These are phyloP conservation scores for Populus simonii DNA, from an alignment of 345 rosid species.

Conservation along the genomic window DNA sequence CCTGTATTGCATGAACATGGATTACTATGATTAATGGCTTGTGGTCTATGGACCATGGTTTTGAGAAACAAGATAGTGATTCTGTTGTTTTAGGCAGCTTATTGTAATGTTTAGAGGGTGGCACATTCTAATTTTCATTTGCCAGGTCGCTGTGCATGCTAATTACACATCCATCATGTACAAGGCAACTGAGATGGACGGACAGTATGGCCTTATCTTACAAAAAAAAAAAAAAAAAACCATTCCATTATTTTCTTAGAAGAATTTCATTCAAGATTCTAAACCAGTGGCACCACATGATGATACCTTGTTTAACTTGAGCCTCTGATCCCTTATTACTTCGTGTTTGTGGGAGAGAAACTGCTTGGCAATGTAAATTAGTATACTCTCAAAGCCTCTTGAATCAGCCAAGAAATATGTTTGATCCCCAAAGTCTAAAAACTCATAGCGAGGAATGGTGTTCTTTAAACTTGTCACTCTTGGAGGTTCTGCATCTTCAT, in stretches of 20 bases:
- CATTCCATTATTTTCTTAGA: background rate
- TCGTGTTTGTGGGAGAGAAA: constrained; percentile 2
- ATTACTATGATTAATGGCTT: too few species aligned
- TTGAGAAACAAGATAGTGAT: too few species aligned
- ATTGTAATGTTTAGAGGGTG: too few species aligned
- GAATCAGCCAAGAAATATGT: constrained; percentile 20
- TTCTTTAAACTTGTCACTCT: constrained; percentile 25
- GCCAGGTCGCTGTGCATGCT: too few species aligned
- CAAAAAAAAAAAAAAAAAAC: background rate
- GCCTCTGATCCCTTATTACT: constrained; percentile 12
- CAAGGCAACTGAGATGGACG: too few species aligned
- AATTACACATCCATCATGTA: too few species aligned
- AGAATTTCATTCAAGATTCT: background rate
- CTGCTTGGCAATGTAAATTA: constrained; percentile 20
- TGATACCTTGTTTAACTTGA: constrained; percentile 26
- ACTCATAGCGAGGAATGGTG: constrained; percentile 16
- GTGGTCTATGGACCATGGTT: too few species aligned
- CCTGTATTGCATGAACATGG: constrained; percentile 2
- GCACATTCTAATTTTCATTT: too few species aligned
- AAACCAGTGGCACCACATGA: background rate
- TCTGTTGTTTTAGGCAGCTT: too few species aligned
- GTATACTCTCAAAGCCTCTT: constrained; percentile 19
- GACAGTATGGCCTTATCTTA: too few species aligned
- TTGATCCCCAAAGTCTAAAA: constrained; percentile 21
- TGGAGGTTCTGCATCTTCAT: constrained; percentile 26